Conservation (phyloP, 2,329 filamentous ascomycete genomes). For the Colletotrichum lentis region DNA sequence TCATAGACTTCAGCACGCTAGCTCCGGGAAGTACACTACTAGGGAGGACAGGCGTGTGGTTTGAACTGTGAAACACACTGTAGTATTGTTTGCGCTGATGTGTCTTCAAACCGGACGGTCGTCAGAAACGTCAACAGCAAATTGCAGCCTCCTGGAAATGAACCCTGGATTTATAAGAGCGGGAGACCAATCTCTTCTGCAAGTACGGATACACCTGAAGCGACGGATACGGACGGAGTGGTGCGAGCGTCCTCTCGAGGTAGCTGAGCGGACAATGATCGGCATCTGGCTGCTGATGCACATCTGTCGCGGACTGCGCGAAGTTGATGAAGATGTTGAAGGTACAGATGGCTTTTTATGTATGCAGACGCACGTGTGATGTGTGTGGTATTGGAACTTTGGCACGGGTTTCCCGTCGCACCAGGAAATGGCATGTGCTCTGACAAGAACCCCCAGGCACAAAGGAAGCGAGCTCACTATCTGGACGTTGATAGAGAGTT, state of each 20-base stretch:
- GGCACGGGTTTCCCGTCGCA: not conserved
- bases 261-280: constrained; percentile 24
- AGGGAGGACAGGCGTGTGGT: constrained; percentile 23
- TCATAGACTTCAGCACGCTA: constrained; percentile 11
- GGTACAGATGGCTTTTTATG: not conserved
- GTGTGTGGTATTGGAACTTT: not conserved
- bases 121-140: constrained; percentile 30
- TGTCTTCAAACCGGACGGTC: constrained; percentile 36
- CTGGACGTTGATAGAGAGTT: not conserved
- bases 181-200: constrained; percentile 26
- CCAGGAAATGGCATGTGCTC: not conserved
- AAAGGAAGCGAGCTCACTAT: not conserved
- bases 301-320: not conserved
- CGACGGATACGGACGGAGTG: not conserved
- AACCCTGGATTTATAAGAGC: constrained; percentile 15
- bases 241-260: constrained; percentile 25
- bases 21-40: constrained; percentile 20
- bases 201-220: not conserved
- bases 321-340: not conserved
- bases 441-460: not conserved
- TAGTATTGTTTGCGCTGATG: constrained; percentile 37
- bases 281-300: constrained; percentile 25
- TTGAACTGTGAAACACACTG: constrained; percentile 37
- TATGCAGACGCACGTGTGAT: too few relatives aligned
- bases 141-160: constrained; percentile 19